Conservation (phyloP, 1,139 yeast genomes). For the Candida anutae region DNA sequence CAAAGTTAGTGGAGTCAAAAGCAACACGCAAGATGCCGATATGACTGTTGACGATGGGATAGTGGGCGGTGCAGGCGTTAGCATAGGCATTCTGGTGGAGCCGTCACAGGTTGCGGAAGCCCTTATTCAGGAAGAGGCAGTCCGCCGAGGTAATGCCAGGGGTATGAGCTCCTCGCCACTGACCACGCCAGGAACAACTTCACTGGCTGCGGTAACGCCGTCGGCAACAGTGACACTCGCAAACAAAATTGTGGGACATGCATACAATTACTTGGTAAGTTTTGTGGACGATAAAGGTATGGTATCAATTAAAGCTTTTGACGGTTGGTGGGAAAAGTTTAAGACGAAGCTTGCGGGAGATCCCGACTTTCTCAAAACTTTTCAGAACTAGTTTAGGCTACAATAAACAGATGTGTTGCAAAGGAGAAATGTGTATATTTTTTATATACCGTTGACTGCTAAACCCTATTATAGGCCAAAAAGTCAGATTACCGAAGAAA, state of each 20-base stretch:
- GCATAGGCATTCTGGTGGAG: conserved; percentile 86
- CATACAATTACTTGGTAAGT: conserved; percentile 83
- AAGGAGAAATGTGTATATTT: no score
- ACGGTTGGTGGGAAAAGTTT: conserved; percentile 95
- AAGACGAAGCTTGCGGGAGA: conserved; percentile 65
- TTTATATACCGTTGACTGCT: no score
- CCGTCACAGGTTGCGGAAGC: conserved; percentile 55
- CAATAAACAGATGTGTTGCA: no score
- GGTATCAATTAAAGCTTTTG: conserved; percentile 83
- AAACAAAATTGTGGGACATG: conserved; percentile 82
- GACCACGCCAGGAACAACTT: conserved; percentile 2
- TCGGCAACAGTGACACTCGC: conserved; percentile 50
- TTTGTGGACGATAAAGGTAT: conserved; percentile 71
- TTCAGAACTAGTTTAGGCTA: conserved; percentile 9
- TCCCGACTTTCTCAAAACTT: conserved; percentile 65
- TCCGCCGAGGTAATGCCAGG: conserved; percentile 14
- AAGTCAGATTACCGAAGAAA: no score
- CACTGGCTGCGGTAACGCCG: conserved; percentile 12
- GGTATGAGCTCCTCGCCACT: conserved; percentile 2
- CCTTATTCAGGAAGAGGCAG: conserved; percentile 29
- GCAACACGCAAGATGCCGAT: conserved; percentile 28
- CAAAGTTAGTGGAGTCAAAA: conserved; percentile 41
- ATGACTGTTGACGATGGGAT: conserved; percentile 9
- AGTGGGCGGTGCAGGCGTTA: conserved; percentile 28
- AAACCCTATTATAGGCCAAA: no score